Conservation (phyloP, 208 protist genomes). For the Acanthamoeba royreba region DNA sequence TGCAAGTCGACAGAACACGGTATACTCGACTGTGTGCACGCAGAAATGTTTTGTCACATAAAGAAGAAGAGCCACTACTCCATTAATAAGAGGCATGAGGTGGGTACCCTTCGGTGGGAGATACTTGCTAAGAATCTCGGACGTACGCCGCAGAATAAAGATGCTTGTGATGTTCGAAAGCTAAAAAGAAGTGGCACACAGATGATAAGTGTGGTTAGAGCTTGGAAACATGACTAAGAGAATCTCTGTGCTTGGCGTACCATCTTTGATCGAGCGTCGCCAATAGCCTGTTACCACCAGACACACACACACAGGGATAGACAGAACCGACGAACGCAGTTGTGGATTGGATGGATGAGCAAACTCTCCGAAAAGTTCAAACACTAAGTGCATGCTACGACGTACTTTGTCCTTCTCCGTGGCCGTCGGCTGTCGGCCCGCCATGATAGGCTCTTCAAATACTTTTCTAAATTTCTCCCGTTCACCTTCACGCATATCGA, state of each 20-base stretch:
- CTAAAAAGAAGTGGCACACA: conserved; percentile 17
- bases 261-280: not conserved
- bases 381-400: no score
- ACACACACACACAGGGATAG: no score
- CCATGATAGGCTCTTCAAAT: conserved; percentile 37
- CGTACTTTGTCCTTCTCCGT: conserved; percentile 61
- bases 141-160: conserved; percentile 83
- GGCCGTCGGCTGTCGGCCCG: not conserved
- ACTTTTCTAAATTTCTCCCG: conserved; percentile 23
- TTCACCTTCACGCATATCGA: not conserved
- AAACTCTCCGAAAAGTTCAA: no score
- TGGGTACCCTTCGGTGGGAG: conserved; percentile 83
- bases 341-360: not conserved
- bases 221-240: not conserved
- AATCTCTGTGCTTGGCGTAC: not conserved
- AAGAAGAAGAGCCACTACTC: not conserved
- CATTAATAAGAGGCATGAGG: not conserved
- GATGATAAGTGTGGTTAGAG: no score
- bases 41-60: not conserved
- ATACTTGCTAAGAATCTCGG: conserved; percentile 82
- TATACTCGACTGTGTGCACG: conserved; percentile 65
- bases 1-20: conserved; percentile 77
- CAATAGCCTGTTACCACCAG: no score
- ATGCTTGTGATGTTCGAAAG: conserved; percentile 67
- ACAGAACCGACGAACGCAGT: no score